phyloP scores from a whole-genome alignment of 78 protist genomes.

The Pelomyxa schiedti region DNA sequence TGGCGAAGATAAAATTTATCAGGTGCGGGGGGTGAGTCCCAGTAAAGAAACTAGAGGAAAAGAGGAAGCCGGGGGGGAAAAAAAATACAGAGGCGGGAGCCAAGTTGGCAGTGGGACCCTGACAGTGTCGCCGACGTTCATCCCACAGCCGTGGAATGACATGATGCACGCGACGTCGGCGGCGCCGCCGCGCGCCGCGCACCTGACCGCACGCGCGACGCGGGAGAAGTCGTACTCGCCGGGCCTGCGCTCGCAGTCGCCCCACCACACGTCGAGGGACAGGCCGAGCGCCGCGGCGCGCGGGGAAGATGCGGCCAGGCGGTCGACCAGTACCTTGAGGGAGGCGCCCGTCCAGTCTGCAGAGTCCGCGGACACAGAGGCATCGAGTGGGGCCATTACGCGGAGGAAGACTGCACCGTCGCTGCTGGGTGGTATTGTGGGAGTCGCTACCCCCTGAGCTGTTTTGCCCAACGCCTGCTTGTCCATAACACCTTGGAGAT shows the following conservation, averaged over 20 bases:
- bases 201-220: neutral
- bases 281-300: too few species aligned
- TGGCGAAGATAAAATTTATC: too few species aligned
- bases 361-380: slow-evolving; percentile 1
- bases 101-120: slow-evolving; percentile 44
- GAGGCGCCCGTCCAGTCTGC: too few species aligned
- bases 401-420: neutral
- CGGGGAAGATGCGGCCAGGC: too few species aligned
- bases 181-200: neutral
- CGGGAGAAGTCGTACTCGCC: neutral
- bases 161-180: neutral
- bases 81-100: neutral
- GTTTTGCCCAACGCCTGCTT: too few species aligned
- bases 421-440: too few species aligned
- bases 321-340: too few species aligned
- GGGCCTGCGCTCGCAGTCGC: slow-evolving; percentile 8
- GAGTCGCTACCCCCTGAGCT: too few species aligned
- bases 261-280: slow-evolving; percentile 18
- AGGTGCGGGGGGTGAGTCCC: too few species aligned
- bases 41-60: too few species aligned
- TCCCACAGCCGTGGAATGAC: slow-evolving; percentile 63
- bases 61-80: neutral
- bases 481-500: too few species aligned
- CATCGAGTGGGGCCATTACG: slow-evolving; percentile 42
- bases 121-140: slow-evolving; percentile 62